Percentiles rank a stretch among this genome's conserved stretches.
These are phyloP conservation scores for Colletotrichum lini DNA, from an alignment of 2,329 filamentous ascomycete species.

Conservation along the genomic window DNA sequence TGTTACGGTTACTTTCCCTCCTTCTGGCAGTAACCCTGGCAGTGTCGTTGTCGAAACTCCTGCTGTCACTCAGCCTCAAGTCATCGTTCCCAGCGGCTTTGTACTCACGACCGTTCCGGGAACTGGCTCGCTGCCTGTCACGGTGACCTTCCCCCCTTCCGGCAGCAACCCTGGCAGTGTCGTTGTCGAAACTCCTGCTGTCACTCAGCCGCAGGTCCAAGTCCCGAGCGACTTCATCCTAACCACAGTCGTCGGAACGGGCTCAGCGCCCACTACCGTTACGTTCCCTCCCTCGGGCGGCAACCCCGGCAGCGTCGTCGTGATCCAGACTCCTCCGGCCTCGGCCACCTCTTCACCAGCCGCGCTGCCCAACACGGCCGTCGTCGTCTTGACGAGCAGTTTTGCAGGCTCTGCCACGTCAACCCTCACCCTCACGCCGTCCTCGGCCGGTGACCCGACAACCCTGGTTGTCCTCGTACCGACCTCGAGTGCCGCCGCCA, in stretches of 20 bases:
- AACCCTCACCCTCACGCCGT: constrained; percentile 30
- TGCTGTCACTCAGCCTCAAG: too few relatives aligned
- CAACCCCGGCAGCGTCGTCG: background rate
- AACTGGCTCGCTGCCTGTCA: background rate
- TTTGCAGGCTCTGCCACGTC: constrained; percentile 29
- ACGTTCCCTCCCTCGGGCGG: constrained; percentile 2
- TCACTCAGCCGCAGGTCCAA: too few relatives aligned
- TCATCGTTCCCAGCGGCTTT: too few relatives aligned
- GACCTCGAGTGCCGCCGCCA: background rate
- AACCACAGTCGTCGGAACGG: background rate
- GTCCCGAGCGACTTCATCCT: too few relatives aligned
- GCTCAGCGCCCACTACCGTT: background rate
- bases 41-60: background rate
- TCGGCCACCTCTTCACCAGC: background rate
- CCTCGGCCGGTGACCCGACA: constrained; percentile 21
- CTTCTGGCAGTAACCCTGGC: background rate
- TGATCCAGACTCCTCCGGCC: constrained; percentile 14
- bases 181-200: constrained; percentile 19
- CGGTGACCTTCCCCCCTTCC: background rate
- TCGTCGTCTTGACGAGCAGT: constrained; percentile 29
- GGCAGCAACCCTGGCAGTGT: constrained; percentile 5
- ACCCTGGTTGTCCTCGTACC: constrained; percentile 36
- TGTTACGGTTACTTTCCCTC: background rate
- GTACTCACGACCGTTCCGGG: too few relatives aligned
- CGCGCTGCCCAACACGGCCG: constrained; percentile 10